phyloP scores from a whole-genome alignment of 2,329 filamentous ascomycete species.

The Xenoacremonium recifei region DNA sequence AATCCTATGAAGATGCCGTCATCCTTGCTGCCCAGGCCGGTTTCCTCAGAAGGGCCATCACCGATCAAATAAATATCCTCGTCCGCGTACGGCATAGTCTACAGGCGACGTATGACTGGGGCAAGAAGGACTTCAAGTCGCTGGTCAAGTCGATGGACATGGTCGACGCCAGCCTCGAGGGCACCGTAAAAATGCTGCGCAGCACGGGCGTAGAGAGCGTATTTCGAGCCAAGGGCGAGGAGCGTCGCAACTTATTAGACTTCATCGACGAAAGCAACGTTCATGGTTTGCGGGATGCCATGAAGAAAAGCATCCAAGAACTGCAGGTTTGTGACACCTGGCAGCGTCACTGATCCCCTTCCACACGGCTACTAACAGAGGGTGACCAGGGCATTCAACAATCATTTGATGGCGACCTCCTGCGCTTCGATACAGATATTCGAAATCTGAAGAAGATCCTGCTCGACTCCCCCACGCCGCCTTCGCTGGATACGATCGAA shows the following conservation, averaged over 20 bases:
- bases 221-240: constrained; percentile 59
- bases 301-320: constrained; percentile 70
- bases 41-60: constrained; percentile 65
- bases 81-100: constrained; percentile 50
- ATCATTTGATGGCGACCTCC: constrained; percentile 74
- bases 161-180: constrained; percentile 62
- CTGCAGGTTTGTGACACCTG: constrained; percentile 51
- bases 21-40: constrained; percentile 67
- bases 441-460: constrained; percentile 61
- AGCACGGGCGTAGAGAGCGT: constrained; percentile 62
- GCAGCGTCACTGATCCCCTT: background rate
- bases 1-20: constrained; percentile 75
- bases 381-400: constrained; percentile 58
- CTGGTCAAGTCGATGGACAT: constrained; percentile 65
- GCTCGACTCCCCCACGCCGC: constrained; percentile 36
- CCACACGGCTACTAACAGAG: constrained; percentile 12
- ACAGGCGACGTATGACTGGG: constrained; percentile 54
- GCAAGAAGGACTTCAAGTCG: constrained; percentile 58
- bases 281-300: constrained; percentile 59
- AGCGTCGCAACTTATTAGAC: constrained; percentile 65
- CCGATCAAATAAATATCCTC: constrained; percentile 53
- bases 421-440: constrained; percentile 73
- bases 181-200: constrained; percentile 64
- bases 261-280: constrained; percentile 75
- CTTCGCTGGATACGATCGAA: constrained; percentile 33